phyloP scores from a whole-genome alignment of 495 filamentous ascomycete genomes.

The Talaromyces nanjingensis region DNA sequence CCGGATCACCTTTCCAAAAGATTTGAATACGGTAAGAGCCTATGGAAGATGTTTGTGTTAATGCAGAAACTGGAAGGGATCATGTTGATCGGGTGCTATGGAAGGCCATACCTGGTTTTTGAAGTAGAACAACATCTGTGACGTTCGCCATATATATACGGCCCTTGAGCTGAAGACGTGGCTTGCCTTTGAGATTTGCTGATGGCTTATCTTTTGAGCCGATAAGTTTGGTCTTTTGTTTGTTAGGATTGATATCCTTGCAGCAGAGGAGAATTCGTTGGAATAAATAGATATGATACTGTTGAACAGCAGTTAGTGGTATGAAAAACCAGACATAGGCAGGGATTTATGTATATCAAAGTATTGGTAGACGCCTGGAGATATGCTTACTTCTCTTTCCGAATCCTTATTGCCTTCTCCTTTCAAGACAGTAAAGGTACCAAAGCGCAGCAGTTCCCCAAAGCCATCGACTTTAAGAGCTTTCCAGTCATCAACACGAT shows the following conservation, averaged over 20 bases:
- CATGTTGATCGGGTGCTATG: not conserved
- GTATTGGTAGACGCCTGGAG: not conserved
- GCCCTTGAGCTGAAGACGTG: conserved; percentile 87
- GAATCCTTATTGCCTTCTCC: conserved; percentile 69
- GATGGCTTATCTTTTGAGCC: conserved; percentile 59
- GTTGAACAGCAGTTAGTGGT: conserved; percentile 10
- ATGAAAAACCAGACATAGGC: no score
- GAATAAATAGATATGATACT: conserved; percentile 98
- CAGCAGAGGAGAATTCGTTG: conserved; percentile 93
- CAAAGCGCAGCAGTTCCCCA: conserved; percentile 79
- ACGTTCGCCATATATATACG: conserved; percentile 99
- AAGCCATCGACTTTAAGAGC: conserved; percentile 83
- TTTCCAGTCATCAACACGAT: conserved; percentile 97
- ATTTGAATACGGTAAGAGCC: conserved; percentile 93
- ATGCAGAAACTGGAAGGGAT: not conserved
- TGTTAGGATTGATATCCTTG: conserved; percentile 87
- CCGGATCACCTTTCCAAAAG: conserved; percentile 96
- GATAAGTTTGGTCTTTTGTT: conserved; percentile 67
- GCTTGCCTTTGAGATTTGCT: conserved; percentile 64
- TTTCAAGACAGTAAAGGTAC: conserved; percentile 90
- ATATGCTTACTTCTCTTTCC: conserved; percentile 64
- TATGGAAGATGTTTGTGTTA: conserved; percentile 21
- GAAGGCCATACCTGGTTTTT: conserved; percentile 65
- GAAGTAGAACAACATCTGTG: conserved; percentile 78
- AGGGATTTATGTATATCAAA: no score